Evolutionary conservation across 257 asterid genomes (phyloP).

Genomic region (Paulownia fortunei): DNA sequence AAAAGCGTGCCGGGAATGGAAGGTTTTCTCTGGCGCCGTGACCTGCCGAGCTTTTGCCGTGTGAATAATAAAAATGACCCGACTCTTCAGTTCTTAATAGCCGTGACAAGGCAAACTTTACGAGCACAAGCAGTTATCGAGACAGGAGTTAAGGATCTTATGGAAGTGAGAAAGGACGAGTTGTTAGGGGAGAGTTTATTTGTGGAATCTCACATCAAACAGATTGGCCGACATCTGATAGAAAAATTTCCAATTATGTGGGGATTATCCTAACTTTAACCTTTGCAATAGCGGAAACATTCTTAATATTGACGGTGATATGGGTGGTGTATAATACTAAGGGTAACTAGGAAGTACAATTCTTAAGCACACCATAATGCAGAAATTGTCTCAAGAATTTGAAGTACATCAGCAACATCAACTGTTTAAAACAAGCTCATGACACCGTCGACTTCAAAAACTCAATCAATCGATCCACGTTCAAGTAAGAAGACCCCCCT

Average conservation of each 20-base stretch:
- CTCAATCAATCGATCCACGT: slow-evolving; percentile 33
- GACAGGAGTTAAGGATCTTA: slow-evolving; percentile 32
- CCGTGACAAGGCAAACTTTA: slow-evolving; percentile 15
- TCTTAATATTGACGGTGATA: too few species aligned
- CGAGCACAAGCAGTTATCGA: slow-evolving; percentile 35
- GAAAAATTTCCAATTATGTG: too few species aligned
- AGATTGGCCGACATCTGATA: too few species aligned
- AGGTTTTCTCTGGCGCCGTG: slow-evolving; percentile 40
- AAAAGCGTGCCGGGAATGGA: slow-evolving; percentile 47
- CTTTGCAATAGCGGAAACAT: too few species aligned
- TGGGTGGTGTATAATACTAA: too few species aligned
- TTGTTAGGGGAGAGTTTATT: too few species aligned
- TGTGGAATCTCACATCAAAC: too few species aligned
- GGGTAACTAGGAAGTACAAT: too few species aligned
- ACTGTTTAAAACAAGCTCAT: not conserved
- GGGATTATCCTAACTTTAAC: too few species aligned
- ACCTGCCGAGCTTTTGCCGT: slow-evolving; percentile 46
- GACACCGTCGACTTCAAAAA: slow-evolving; percentile 19
- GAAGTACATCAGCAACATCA: not conserved
- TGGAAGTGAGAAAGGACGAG: slow-evolving; percentile 36
- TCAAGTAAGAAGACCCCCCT: slow-evolving; percentile 49
- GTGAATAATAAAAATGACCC: slow-evolving; percentile 7
- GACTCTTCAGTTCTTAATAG: not conserved
- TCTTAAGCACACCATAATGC: too few species aligned
- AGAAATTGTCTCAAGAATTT: too few species aligned